Evolutionary conservation across 257 asterid species (phyloP).

Genomic region (Sherardia arvensis): DNA sequence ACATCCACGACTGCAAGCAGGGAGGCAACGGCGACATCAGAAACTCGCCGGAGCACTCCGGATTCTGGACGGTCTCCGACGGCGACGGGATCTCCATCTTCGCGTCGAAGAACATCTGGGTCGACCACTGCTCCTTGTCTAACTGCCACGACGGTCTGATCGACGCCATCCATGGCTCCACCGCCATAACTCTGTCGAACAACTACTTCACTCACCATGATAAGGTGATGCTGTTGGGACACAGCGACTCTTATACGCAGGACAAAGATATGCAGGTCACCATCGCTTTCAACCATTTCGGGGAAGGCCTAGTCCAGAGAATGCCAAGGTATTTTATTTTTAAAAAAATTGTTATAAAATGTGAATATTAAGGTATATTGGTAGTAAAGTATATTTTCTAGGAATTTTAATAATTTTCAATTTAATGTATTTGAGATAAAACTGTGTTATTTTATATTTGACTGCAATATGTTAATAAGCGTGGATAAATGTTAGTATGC

Average conservation of each 20-base stretch:
- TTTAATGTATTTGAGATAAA: no score
- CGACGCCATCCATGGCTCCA: slow-evolving; percentile 74
- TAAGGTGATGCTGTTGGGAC: slow-evolving; percentile 78
- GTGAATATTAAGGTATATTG: no score
- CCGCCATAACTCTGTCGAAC: slow-evolving; percentile 65
- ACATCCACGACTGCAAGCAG: slow-evolving; percentile 57
- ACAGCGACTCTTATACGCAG: slow-evolving; percentile 39
- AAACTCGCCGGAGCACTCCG: slow-evolving; percentile 54
- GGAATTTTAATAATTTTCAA: no score
- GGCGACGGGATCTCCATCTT: slow-evolving; percentile 66
- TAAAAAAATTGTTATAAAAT: no score
- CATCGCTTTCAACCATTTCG: slow-evolving; percentile 76
- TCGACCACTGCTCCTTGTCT: slow-evolving; percentile 70
- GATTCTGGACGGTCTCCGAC: slow-evolving; percentile 56
- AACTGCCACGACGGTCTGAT: slow-evolving; percentile 65
- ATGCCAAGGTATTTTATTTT: slow-evolving; percentile 57
- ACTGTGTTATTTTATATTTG: no score
- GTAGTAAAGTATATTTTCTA: no score
- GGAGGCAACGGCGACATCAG: slow-evolving; percentile 44
- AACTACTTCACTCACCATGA: slow-evolving; percentile 73
- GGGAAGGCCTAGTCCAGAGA: slow-evolving; percentile 79
- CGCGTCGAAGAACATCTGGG: slow-evolving; percentile 47
- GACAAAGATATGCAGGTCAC: slow-evolving; percentile 74
- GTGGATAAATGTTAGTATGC: no score
- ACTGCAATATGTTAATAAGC: no score